A percentile compares a stretch with the other conserved stretches of the same genome.
phyloP scores from a whole-genome alignment of 2,329 filamentous ascomycete species.

The Sordariomycetes sp. region DNA sequence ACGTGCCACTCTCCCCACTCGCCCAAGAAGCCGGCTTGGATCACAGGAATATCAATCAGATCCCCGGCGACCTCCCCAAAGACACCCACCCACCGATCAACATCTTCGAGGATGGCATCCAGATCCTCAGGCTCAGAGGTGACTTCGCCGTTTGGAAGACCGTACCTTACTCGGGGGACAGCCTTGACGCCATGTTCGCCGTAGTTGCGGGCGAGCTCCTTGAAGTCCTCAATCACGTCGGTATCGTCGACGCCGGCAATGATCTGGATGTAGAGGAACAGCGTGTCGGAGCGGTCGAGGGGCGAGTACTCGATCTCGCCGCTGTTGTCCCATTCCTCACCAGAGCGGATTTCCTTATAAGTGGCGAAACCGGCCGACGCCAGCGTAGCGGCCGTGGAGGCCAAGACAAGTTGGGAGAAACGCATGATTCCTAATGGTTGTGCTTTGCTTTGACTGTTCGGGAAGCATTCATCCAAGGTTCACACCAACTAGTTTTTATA shows the following conservation, averaged over 20 bases:
- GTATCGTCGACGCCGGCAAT: constrained; percentile 6
- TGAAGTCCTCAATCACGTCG: constrained; percentile 8
- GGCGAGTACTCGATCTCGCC: constrained; percentile 4
- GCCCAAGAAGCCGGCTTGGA: constrained; percentile 10
- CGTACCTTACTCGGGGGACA: constrained; percentile 9
- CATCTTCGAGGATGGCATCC: constrained; percentile 6
- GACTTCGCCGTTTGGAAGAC: constrained; percentile 3
- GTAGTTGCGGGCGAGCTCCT: constrained; percentile 6
- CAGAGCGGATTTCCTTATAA: constrained; percentile 9
- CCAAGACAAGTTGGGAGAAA: neutral
- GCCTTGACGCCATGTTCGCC: constrained; percentile 5
- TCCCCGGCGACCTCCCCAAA: constrained; percentile 5
- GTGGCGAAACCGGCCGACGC: constrained; percentile 6
- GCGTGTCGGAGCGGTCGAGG: constrained; percentile 6
- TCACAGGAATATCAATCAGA: constrained; percentile 7
- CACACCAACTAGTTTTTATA: neutral
- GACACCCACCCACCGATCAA: constrained; percentile 3
- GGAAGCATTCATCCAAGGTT: neutral
- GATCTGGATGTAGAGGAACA: constrained; percentile 10
- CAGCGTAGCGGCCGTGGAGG: neutral
- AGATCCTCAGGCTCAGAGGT: constrained; percentile 5
- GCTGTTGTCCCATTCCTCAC: constrained; percentile 5
- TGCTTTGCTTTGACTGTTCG: neutral
- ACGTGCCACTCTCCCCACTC: constrained; percentile 10
- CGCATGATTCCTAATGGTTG: neutral